These are phyloP conservation scores for Macrolepiota fuliginosa DNA, from an alignment of 768 basidiomycete species.

Conservation along the genomic window DNA sequence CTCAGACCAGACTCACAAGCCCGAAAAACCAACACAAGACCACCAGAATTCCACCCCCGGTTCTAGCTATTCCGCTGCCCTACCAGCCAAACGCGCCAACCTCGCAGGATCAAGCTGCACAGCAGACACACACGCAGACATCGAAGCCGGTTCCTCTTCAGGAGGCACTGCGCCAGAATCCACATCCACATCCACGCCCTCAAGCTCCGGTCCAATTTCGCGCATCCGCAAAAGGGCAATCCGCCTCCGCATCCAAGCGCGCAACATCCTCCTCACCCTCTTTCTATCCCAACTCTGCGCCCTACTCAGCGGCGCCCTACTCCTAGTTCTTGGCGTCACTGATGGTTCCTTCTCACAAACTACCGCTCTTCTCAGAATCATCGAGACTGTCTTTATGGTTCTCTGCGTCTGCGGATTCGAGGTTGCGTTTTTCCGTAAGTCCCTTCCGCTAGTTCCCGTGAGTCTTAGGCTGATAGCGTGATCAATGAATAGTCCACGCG, in stretches of 20 bases:
- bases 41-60: background rate
- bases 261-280: background rate
- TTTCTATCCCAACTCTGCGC: background rate
- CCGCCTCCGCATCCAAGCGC: background rate
- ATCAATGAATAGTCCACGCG: background rate
- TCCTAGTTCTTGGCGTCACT: background rate
- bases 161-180: background rate
- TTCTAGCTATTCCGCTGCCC: background rate
- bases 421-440: conserved; percentile 9
- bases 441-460: background rate
- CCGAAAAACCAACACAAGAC: background rate
- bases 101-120: background rate
- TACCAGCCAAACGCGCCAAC: background rate
- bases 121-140: no score
- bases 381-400: conserved; percentile 1
- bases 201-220: background rate
- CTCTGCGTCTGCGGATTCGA: conserved; percentile 1
- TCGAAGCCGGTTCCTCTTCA: background rate
- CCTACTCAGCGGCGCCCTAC: background rate
- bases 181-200: background rate
- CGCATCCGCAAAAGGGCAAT: background rate
- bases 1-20: conserved; percentile 6
- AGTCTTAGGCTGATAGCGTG: background rate
- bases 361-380: background rate
- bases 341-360: background rate